Evolutionary conservation across 1,284 basidiomycete genomes (phyloP), one percentile per base, ranked within the genome.

Genomic region (Hypsizygus ulmarius): DNA sequence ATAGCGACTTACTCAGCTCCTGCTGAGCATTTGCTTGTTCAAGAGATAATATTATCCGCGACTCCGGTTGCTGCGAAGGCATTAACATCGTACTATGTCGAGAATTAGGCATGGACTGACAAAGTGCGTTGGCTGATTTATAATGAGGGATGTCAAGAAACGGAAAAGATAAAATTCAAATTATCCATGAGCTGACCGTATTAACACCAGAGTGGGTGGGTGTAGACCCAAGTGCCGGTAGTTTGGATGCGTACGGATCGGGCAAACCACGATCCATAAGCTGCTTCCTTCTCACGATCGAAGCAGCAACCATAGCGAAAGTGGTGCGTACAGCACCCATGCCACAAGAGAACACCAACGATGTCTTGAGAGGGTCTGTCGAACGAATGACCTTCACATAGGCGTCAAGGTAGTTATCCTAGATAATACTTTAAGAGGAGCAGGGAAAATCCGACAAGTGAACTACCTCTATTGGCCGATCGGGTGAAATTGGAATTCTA

Each of bases 311-410:
- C 97, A 99, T 99, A 4, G 93, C 96, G 64, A 98, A 98, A 0
- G 96, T 97, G 2, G 96, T 97, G 34, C 97, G 82, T 0, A 97
- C 94, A 2, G 93, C 92, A 36, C 97, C 97, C 81, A 97, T 95
- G 34, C 97, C 96, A 65, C 97, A 98, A 49, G 93, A 96, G 67
- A 99, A 97, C 2, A 99, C 91, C 12, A 99, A 74, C 0, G 89
- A 86, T 0, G 92, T 93, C 15, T 75, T 77, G 6, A 84, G 70
- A 0, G 96, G 94, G 57, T 97, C 91, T 0, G 89, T 83, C 33
- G 81, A 71, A 58, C 85, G 83, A 60, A 99, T 87, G 39, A 95
- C 84, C 10, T 81, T 79, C 14, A 96, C 77, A 66, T 97, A 97
- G 1, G 92, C 90, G 67, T 99, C 97, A 11, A 98, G 81, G 64